Base-by-base conservation (phyloP, 2,329 filamentous ascomycete species). In the Metarhizium humberi region DNA sequence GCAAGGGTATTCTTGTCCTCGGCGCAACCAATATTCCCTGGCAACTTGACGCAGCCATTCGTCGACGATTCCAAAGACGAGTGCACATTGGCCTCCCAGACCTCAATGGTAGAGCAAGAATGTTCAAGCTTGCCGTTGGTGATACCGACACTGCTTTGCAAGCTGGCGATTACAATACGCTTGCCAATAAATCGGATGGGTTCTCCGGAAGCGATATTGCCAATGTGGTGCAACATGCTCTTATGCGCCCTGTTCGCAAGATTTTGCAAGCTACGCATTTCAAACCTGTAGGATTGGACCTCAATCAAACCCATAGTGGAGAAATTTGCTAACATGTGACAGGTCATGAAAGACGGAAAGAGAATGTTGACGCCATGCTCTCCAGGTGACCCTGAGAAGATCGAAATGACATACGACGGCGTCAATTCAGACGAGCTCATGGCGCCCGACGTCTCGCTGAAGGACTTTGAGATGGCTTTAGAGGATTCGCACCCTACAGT, bases 181-280 rank as follows among this genome's bases (percentile, higher is more conserved):
- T 99, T 60, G 91, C 88, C 3, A 80, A 88, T 64, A 76, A 92
- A 66, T 91, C 90, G 52, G 92, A 97, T 57, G 94, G 94, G 1
- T 99, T 96, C 72, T 96, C 92, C 0, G 94, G 94, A 40, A 95
- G 88, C 60, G 94, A 99, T 82, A 97, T 99, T 64, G 84, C 81
- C 65, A 97, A 97, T 67, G 91, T 90, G 3, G 94, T 97, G 20
- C 94, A 99, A 71, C 89, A 95, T 68, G 94, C 94, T 1, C 76
- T 99, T 43, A 99, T 99, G 94, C 91, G 96, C 67, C 95, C 94
- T 2, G 89, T 99, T 58, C 82, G 94, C 59, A 95, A 96, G 73
- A 97, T 99, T 62, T 87, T 97, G 70, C 95, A 92, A 60, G 92
- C 94, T 18, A 99, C 94, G 53, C 94, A 99, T 75, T 99, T 97